A percentile compares a stretch with the other conserved stretches of the same genome.
These are phyloP conservation scores for Anastatica hierochuntica DNA, from an alignment of 345 rosid species.

Conservation along the genomic window DNA sequence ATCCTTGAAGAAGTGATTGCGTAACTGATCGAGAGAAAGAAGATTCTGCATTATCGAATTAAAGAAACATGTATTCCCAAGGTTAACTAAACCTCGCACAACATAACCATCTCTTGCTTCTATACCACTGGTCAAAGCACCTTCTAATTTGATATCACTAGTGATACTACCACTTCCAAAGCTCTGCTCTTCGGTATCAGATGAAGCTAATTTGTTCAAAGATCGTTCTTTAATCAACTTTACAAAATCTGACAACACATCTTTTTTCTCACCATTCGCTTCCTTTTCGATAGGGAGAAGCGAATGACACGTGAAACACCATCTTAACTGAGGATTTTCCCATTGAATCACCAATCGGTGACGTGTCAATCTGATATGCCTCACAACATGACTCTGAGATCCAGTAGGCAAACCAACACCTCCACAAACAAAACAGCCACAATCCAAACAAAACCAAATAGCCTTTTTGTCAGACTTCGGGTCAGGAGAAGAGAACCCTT, in stretches of 20 bases:
- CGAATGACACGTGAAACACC: constrained; percentile 73
- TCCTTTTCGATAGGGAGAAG: constrained; percentile 70
- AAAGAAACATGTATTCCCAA: constrained; percentile 95
- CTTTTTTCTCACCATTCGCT: constrained; percentile 48
- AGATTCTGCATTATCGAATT: constrained; percentile 94
- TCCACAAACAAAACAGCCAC: constrained; percentile 85
- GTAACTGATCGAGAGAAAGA: constrained; percentile 51
- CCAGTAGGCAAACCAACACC: constrained; percentile 83
- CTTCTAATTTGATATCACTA: constrained; percentile 35
- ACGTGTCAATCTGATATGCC: constrained; percentile 52
- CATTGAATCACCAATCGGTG: constrained; percentile 72
- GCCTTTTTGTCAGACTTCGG: constrained; percentile 54
- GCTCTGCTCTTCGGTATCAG: constrained; percentile 51
- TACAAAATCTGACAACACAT: constrained; percentile 39
- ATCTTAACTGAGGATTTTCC: constrained; percentile 69
- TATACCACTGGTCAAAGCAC: constrained; percentile 20
- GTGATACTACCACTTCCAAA: constrained; percentile 51
- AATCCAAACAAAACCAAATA: constrained; percentile 87
- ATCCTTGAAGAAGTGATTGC: constrained; percentile 42
- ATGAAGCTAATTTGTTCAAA: constrained; percentile 22
- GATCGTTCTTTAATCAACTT: constrained; percentile 51
- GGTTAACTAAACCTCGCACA: constrained; percentile 80
- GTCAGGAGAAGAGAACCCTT: constrained; percentile 33
- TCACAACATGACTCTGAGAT: constrained; percentile 61
- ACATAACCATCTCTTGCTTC: constrained; percentile 43